phyloP scores from a whole-genome alignment of 2,329 filamentous ascomycete genomes.

The Diaporthe helianthi region DNA sequence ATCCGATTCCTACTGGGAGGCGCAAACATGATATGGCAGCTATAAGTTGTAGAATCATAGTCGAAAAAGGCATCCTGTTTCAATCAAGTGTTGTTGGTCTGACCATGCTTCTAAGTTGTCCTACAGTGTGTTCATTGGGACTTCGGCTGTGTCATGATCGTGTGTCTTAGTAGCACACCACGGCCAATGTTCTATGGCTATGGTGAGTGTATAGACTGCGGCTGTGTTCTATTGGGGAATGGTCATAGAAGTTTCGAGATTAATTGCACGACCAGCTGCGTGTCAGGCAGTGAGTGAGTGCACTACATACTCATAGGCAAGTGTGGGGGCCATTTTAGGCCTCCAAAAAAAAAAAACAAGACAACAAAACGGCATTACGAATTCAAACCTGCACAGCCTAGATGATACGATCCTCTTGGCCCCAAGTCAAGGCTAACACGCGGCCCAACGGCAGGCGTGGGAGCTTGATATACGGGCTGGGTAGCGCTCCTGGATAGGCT shows the following conservation, averaged over 20 bases:
- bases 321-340: not conserved
- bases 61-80: not conserved
- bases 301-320: too few species aligned
- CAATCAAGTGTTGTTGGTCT: not conserved
- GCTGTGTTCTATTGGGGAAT: not conserved
- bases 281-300: not conserved
- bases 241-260: not conserved
- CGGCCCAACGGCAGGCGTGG: conserved; percentile 14
- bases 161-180: not conserved
- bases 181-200: not conserved
- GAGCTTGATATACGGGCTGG: conserved; percentile 7
- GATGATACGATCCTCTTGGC: conserved; percentile 18
- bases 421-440: conserved; percentile 1
- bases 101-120: not conserved
- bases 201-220: not conserved
- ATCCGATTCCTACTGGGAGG: too few species aligned
- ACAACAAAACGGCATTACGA: conserved; percentile 16
- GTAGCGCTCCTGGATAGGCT: conserved; percentile 7
- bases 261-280: not conserved
- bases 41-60: not conserved
- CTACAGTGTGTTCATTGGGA: not conserved
- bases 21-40: not conserved
- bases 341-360: not conserved
- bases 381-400: conserved; percentile 10
- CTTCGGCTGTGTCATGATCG: not conserved